Conservation (phyloP, 768 basidiomycete genomes). For the Brasilioporus rufonigricans region DNA sequence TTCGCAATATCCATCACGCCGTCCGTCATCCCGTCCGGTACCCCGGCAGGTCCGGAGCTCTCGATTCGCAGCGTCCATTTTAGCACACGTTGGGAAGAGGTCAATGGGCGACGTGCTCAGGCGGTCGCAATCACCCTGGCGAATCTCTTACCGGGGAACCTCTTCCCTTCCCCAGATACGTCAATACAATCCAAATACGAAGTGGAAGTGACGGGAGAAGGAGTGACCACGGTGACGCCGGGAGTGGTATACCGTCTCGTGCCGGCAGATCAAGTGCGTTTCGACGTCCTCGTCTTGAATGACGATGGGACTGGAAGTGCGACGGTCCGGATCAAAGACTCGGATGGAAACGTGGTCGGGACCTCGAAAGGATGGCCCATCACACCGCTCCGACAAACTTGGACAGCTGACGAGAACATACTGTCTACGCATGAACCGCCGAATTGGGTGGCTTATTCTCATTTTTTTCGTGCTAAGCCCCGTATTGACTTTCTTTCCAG, state of each 20-base stretch:
- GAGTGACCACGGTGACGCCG: conserved; percentile 40
- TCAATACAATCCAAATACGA: conserved; percentile 35
- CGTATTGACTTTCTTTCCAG: conserved; percentile 24
- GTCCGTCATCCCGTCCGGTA: conserved; percentile 26
- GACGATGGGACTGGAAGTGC: conserved; percentile 28
- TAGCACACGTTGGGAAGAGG: conserved; percentile 45
- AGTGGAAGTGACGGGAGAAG: conserved; percentile 37
- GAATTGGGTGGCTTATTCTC: conserved; percentile 42
- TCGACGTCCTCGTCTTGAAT: conserved; percentile 49
- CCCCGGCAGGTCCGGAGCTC: conserved; percentile 28
- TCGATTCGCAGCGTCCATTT: conserved; percentile 44
- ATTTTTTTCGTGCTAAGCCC: background rate
- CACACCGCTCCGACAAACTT: conserved; percentile 37
- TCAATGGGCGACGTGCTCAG: conserved; percentile 40
- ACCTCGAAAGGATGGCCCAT: conserved; percentile 38
- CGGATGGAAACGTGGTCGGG: conserved; percentile 34
- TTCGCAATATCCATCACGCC: conserved; percentile 45
- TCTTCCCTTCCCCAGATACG: conserved; percentile 23
- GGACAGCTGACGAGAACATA: conserved; percentile 37
- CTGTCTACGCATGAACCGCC: conserved; percentile 50
- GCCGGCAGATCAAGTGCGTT: conserved; percentile 47
- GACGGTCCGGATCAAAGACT: conserved; percentile 33
- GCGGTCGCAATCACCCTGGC: conserved; percentile 51
- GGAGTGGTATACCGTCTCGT: conserved; percentile 47
- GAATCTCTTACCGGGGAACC: conserved; percentile 43